Conservation (phyloP, 176 grass and related monocot genomes). For the Dactylis glomerata region DNA sequence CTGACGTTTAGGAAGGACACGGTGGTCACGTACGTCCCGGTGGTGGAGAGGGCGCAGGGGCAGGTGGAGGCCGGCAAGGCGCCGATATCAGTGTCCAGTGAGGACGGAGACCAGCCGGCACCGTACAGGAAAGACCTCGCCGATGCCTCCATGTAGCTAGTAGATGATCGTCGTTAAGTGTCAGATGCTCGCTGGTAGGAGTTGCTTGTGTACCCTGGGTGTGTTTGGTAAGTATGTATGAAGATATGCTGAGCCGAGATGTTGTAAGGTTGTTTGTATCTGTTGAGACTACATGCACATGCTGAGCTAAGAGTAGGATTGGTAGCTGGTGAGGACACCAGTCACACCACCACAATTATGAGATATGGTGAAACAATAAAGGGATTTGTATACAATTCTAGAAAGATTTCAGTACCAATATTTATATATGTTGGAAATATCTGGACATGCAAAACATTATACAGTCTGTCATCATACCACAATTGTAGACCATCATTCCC, state of each 20-base stretch:
- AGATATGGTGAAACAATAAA: not conserved
- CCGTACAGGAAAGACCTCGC: conserved; percentile 48
- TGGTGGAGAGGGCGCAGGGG: conserved; percentile 20
- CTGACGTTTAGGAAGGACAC: conserved; percentile 58
- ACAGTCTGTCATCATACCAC: not conserved
- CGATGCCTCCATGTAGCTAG: conserved; percentile 19
- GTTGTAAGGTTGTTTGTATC: not conserved
- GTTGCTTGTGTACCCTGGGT: not conserved
- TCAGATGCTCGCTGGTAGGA: not conserved
- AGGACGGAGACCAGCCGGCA: conserved; percentile 19
- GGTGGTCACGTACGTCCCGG: conserved; percentile 29
- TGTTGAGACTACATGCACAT: not conserved
- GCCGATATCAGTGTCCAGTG: not conserved
- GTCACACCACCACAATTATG: not conserved
- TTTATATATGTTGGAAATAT: not conserved
- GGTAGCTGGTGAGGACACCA: not conserved
- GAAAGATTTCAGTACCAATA: too few species aligned
- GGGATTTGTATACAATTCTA: too few species aligned
- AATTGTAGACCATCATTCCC: not conserved
- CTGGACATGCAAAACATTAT: not conserved
- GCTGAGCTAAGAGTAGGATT: not conserved
- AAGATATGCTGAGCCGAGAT: not conserved
- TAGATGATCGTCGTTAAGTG: not conserved
- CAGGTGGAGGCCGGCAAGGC: conserved; percentile 29
- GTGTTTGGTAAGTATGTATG: not conserved